Conservation (phyloP, 2,329 filamentous ascomycete genomes). For the Ambrosiella cleistominuta region DNA sequence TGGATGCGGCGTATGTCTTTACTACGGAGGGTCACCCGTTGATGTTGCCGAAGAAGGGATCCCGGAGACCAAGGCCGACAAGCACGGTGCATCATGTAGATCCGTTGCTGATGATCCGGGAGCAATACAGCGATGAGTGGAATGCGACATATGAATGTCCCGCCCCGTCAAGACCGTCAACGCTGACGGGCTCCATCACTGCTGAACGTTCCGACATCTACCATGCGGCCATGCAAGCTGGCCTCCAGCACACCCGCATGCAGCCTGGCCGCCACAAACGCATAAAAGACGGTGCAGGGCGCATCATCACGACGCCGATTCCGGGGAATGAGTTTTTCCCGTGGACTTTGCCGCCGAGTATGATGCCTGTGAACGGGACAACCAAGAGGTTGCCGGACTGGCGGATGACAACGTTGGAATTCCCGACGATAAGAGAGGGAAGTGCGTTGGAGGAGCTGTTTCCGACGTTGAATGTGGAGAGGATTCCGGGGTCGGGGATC, state of each 20-base stretch:
- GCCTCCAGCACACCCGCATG: constrained; percentile 60
- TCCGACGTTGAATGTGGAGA: constrained; percentile 18
- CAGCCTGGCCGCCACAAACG: constrained; percentile 31
- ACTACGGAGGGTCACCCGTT: constrained; percentile 92
- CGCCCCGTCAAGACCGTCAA: constrained; percentile 36
- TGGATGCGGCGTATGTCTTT: constrained; percentile 82
- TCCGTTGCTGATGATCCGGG: constrained; percentile 2
- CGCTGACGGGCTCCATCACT: constrained; percentile 60
- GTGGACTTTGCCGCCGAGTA: constrained; percentile 67
- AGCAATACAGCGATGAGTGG: constrained; percentile 19
- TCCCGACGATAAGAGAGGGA: constrained; percentile 32
- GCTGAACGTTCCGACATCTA: constrained; percentile 69
- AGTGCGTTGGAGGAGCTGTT: constrained; percentile 28
- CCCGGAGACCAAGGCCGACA: constrained; percentile 1
- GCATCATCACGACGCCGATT: constrained; percentile 28
- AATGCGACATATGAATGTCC: constrained; percentile 44
- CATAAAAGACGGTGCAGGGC: constrained; percentile 28
- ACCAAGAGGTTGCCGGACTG: constrained; percentile 56
- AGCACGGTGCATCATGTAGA: constrained; percentile 4
- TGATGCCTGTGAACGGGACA: constrained; percentile 62
- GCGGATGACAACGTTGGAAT: constrained; percentile 51
- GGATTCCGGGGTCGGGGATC: constrained; percentile 13
- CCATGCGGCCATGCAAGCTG: constrained; percentile 71
- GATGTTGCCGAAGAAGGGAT: constrained; percentile 44
- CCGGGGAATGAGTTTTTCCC: constrained; percentile 44